Evolutionary conservation across 2,329 filamentous ascomycete genomes (phyloP), one percentile per base, ranked within the genome.

Genomic region (Epichloe uncinata): DNA sequence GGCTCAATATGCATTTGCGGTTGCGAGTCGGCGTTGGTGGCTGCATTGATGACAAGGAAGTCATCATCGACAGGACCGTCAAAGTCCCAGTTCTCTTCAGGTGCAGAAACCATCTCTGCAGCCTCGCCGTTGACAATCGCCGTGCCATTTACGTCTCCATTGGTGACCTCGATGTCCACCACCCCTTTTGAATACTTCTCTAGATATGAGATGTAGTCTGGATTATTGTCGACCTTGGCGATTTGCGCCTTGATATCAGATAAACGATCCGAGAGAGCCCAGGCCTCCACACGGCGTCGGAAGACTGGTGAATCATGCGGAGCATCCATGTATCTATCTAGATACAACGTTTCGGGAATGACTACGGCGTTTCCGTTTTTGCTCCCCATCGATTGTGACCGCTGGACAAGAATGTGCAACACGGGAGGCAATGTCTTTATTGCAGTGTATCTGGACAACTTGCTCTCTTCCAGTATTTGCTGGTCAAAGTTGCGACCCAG

Each of bases 381-480:
- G 42, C 75, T 75, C 6, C 77, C 75, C 55, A 87, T 82, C 47
- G 81, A 87, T 52, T 84, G 82, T 4, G 86, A 83, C 5, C 93
- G 82, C 61, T 95, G 88, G 34, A 98, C 87, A 56, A 89, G 85
- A 42, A 98, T 81, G 59, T 96, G 90, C 16, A 97, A 71, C 34
- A 98, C 79, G 0, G 90, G 89, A 0, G 93, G 89, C 11, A 90
- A 71, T n/a, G 75, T 74, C 54, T 78, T 79, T 49, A 95, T 86
- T 1, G 85, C 83, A 6, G 81, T 81, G 63, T 84, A 91, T 51
- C 65, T 79, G 67, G 61, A 78, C 59, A 60, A 70, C 61, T 78
- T 78, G 52, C 79, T 79, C 22, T 84, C 77, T 34, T 82, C 81
- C 33, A 91, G 78, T 30, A 82, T 77, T 58, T 93, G 84, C 44